Conservation (phyloP, 129 eudicot genomes). For the Scalesia atractyloides region DNA sequence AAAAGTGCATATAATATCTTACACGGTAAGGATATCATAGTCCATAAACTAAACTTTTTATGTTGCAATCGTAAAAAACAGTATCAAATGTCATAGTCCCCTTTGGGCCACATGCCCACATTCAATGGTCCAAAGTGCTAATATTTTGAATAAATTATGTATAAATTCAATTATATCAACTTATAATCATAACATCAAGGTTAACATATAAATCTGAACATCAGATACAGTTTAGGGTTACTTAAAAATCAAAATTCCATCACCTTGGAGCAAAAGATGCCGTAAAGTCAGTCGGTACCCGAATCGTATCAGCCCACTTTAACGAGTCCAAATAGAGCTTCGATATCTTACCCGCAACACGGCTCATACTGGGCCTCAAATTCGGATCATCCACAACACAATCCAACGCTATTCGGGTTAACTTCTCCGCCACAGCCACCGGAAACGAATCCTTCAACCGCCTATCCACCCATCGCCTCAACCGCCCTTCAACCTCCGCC, state of each 20-base stretch:
- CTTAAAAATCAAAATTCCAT: not conserved
- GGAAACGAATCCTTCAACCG: conserved; percentile 90
- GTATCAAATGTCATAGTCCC: too few relatives aligned
- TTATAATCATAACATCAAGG: too few relatives aligned
- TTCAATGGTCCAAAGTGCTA: too few relatives aligned
- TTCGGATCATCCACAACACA: conserved; percentile 74
- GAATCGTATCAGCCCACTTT: conserved; percentile 70
- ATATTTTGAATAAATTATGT: too few relatives aligned
- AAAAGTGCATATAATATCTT: too few relatives aligned
- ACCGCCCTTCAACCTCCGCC: conserved; percentile 52
- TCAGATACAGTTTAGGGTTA: too few relatives aligned
- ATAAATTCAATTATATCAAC: too few relatives aligned
- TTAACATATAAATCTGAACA: too few relatives aligned
- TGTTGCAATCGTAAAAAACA: too few relatives aligned
- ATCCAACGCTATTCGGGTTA: conserved; percentile 74
- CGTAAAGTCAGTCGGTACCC: conserved; percentile 59
- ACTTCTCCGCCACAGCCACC: conserved; percentile 65
- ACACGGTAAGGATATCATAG: too few relatives aligned
- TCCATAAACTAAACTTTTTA: too few relatives aligned
- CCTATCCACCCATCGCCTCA: conserved; percentile 83
- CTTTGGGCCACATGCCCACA: too few relatives aligned
- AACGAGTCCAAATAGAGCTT: conserved; percentile 69
- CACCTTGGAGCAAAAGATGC: conserved; percentile 75
- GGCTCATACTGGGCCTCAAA: conserved; percentile 76
- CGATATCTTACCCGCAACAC: conserved; percentile 85